These are phyloP conservation scores for Megacollybia marginata DNA, from an alignment of 768 basidiomycete genomes.

Conservation along the genomic window DNA sequence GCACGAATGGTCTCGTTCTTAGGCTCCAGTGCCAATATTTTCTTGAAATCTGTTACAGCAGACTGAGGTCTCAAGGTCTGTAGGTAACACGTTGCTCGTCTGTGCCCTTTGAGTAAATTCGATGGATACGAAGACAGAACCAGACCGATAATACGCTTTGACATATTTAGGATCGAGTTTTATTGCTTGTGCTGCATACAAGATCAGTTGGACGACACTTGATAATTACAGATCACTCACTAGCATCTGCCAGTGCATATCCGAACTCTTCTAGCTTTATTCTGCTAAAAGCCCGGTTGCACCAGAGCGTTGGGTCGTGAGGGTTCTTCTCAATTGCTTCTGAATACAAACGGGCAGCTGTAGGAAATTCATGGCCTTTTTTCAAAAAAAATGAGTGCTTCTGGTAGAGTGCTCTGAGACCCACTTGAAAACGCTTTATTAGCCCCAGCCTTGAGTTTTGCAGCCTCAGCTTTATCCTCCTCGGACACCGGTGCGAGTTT, in stretches of 20 bases:
- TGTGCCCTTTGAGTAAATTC: constrained; percentile 16
- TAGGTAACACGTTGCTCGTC: constrained; percentile 86
- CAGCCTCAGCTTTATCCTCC: constrained; percentile 60
- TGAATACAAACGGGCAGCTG: constrained; percentile 74
- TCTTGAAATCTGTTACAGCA: constrained; percentile 85
- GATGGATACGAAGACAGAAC: constrained; percentile 1
- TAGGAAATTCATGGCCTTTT: constrained; percentile 64
- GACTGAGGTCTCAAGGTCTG: constrained; percentile 83
- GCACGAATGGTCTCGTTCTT: constrained; percentile 72
- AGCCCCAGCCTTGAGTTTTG: constrained; percentile 72
- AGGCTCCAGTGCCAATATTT: constrained; percentile 77
- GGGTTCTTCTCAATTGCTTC: constrained; percentile 86
- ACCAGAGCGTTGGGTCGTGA: constrained; percentile 84
- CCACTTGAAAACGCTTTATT: constrained; percentile 81
- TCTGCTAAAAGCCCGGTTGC: constrained; percentile 87
- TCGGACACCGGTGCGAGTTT: constrained; percentile 50
- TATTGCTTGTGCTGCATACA: constrained; percentile 66
- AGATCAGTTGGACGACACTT: not conserved
- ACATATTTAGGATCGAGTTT: constrained; percentile 82
- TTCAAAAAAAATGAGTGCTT: not conserved
- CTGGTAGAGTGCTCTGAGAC: constrained; percentile 12
- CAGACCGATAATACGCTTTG: constrained; percentile 82
- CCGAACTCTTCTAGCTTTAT: constrained; percentile 93
- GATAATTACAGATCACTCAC: constrained; percentile 33
- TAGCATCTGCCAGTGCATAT: constrained; percentile 81